phyloP scores from a whole-genome alignment of 1,284 basidiomycete species.

The Pseudozyma hubeiensis region DNA sequence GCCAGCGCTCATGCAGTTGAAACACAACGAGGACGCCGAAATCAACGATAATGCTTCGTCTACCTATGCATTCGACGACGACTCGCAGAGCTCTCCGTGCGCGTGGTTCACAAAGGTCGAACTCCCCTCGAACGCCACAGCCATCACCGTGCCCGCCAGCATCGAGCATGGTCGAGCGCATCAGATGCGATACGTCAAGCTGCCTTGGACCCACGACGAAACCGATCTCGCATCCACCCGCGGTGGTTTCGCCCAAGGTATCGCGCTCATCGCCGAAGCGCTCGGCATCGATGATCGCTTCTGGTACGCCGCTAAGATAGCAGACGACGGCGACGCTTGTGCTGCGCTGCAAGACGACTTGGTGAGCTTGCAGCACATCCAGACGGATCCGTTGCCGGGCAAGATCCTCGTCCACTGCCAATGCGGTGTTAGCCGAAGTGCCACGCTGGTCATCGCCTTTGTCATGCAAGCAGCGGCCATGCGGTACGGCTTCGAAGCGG shows the following conservation, averaged over 20 bases:
- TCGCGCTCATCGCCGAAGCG: constrained; percentile 59
- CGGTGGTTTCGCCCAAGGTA: constrained; percentile 60
- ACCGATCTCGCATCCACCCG: constrained; percentile 51
- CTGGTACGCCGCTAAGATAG: constrained; percentile 66
- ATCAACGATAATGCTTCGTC: not conserved
- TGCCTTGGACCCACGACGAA: constrained; percentile 85
- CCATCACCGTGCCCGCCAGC: constrained; percentile 37
- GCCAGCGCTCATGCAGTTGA: constrained; percentile 23
- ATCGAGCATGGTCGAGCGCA: constrained; percentile 16
- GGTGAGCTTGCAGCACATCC: constrained; percentile 24
- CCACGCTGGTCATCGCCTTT: constrained; percentile 90
- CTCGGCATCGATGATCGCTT: constrained; percentile 76
- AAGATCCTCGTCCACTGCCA: constrained; percentile 72
- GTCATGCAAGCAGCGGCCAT: constrained; percentile 91
- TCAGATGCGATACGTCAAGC: constrained; percentile 79
- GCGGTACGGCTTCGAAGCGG: constrained; percentile 70
- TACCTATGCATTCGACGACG: constrained; percentile 14
- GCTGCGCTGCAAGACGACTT: constrained; percentile 71
- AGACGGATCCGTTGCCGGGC: constrained; percentile 26
- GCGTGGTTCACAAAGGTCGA: constrained; percentile 47
- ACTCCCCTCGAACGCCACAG: constrained; percentile 52
- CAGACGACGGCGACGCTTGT: constrained; percentile 69
- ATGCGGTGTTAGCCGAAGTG: constrained; percentile 93
- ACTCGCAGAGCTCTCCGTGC: constrained; percentile 17
- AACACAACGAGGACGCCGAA: constrained; percentile 9